These are phyloP conservation scores for Tirmania nivea DNA, from an alignment of 495 filamentous ascomycete species.

Conservation along the genomic window DNA sequence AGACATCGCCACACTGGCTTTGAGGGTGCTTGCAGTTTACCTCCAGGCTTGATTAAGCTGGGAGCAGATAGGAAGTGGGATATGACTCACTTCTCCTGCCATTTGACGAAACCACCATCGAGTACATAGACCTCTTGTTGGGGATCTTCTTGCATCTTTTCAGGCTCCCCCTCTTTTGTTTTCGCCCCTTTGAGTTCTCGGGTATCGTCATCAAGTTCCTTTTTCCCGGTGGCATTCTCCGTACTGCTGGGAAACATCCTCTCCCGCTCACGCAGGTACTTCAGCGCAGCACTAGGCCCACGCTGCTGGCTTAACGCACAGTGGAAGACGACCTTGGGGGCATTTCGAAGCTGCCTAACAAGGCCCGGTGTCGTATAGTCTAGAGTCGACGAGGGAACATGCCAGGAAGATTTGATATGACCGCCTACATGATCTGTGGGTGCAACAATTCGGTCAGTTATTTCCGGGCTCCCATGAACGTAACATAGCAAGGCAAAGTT, in stretches of 20 bases:
- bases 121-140: constrained; percentile 60
- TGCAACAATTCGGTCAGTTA: background rate
- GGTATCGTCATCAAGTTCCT: constrained; percentile 2
- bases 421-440: constrained; percentile 67
- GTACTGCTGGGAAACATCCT: constrained; percentile 20
- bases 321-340: constrained; percentile 77
- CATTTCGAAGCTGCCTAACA: constrained; percentile 52
- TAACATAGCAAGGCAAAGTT: too few species aligned
- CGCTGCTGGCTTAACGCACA: constrained; percentile 85
- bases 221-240: constrained; percentile 4
- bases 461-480: too few species aligned
- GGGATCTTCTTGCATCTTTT: constrained; percentile 19
- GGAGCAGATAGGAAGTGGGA: background rate
- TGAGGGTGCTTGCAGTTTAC: too few species aligned
- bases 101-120: constrained; percentile 69
- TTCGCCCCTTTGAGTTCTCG: constrained; percentile 8
- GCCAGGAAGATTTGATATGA: constrained; percentile 56
- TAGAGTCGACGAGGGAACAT: constrained; percentile 51
- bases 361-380: constrained; percentile 63
- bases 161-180: constrained; percentile 2
- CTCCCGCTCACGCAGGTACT: constrained; percentile 44
- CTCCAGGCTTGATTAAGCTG: background rate
- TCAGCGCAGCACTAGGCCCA: constrained; percentile 45
- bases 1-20: too few species aligned
- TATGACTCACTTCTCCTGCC: constrained; percentile 56